These are phyloP conservation scores for Polytrichum commune DNA, from an alignment of 225 moss, liverwort and hornwort genomes.

Conservation along the genomic window DNA sequence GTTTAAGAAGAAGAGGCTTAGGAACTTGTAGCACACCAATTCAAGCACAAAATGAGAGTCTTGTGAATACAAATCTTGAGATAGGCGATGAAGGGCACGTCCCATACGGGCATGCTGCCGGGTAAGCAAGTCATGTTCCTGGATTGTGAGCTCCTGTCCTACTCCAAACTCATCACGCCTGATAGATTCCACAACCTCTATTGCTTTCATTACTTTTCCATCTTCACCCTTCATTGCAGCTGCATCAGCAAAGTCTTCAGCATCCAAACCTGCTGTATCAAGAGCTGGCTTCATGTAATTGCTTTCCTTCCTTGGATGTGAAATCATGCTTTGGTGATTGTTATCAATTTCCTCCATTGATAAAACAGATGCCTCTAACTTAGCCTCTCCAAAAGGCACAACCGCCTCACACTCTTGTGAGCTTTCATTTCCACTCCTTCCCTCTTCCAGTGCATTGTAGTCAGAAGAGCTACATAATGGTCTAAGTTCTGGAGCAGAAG, in stretches of 20 bases:
- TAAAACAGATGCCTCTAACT: background rate
- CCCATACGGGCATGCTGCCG: conserved; percentile 98
- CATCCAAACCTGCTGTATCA: background rate
- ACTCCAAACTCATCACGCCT: conserved; percentile 84
- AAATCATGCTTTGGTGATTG: too few relatives aligned
- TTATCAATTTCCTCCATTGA: background rate
- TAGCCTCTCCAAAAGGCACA: background rate
- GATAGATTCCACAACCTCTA: conserved; percentile 66
- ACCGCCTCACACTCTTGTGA: background rate
- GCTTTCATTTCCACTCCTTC: conserved; percentile 15
- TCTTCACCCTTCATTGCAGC: background rate
- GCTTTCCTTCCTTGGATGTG: background rate
- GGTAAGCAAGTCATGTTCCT: conserved; percentile 69
- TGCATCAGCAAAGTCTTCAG: background rate
- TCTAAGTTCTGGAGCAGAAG: conserved; percentile 11
- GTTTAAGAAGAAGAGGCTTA: too few relatives aligned
- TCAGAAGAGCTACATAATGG: background rate
- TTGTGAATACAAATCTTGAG: conserved; percentile 91
- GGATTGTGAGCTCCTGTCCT: conserved; percentile 59
- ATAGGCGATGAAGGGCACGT: conserved; percentile 92
- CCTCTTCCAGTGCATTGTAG: conserved; percentile 1
- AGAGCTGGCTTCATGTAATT: background rate
- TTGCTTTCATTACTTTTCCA: conserved; percentile 24
- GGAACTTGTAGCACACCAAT: conserved; percentile 44
- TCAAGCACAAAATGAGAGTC: conserved; percentile 98